Evolutionary conservation across 2,329 filamentous ascomycete genomes (phyloP), one percentile per base, ranked within the genome.

Genomic region (Dactylellina haptotyla): DNA sequence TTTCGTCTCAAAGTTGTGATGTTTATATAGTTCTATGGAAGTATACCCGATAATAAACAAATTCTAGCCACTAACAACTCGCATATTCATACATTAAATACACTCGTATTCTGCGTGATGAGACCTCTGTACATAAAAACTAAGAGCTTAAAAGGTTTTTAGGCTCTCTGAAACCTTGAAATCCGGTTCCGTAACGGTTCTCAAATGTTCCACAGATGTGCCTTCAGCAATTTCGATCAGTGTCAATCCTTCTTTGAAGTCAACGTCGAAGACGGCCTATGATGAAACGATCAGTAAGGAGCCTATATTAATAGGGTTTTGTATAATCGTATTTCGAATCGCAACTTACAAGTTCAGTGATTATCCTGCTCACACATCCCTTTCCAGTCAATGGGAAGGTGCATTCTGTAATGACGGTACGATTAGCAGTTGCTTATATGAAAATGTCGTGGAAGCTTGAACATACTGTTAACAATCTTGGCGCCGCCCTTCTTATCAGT

Each of bases 201-300:
- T 86, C 2, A 93, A 85, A 74, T 90, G 87, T 30, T 92, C 89
- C 0, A 92, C 84, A 10, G 84, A 84, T 0, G 91, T 87, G 0
- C 87, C 89, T 1, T 88, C 87, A 1, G 90, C 90, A 14, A 91
- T 80, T 81, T 93, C 90, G 0, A 88, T 90, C 54, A 93, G 82
- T 0, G 87, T 90, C 41, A 91, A 79, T 1, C 88, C 89, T 18
- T 86, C 85, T 28, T 80, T 80, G 39, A 89, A 84, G 76, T 90
- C 86, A 5, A 90, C 88, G 77, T 90, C 83, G 80, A 90, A 90
- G 3, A 93, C 90, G 75, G 88, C 89, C 69, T 73, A 43, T n/a
- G 51, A 43, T 85, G 88, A 67, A 9, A 26, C 0, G 18, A 50
- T 20, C 23, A 1, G 45, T 58, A 37, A 41, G 14, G 41, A 75